These are phyloP conservation scores for Ceratocystis variospora DNA, from an alignment of 2,329 filamentous ascomycete species.

Conservation along the genomic window DNA sequence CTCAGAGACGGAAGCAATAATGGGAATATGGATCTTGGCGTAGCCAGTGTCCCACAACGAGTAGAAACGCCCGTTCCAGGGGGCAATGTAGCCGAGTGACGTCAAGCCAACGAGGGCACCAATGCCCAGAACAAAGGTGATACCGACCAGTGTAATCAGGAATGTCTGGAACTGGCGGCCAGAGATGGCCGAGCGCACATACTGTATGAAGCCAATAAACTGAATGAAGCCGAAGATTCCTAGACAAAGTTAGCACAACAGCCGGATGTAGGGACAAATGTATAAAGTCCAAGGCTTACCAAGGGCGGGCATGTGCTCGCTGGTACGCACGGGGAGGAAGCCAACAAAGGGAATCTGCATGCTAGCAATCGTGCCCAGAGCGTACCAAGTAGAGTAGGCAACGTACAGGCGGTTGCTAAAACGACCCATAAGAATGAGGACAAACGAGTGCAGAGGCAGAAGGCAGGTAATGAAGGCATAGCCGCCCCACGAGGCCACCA, in stretches of 20 bases:
- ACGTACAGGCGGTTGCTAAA: conserved; percentile 92
- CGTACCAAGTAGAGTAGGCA: conserved; percentile 96
- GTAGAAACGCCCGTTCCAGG: conserved; percentile 98
- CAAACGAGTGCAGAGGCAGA: conserved; percentile 84
- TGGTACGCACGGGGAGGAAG: conserved; percentile 89
- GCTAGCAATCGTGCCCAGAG: conserved; percentile 84
- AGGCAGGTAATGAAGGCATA: conserved; percentile 99
- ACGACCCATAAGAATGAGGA: conserved; percentile 89
- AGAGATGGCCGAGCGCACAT: conserved; percentile 73
- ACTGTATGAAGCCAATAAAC: conserved; percentile 83
- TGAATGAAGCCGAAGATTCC: conserved; percentile 94
- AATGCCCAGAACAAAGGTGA: conserved; percentile 60
- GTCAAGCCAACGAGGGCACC: conserved; percentile 73
- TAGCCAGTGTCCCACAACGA: conserved; percentile 98
- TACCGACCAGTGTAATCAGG: conserved; percentile 59
- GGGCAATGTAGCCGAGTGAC: conserved; percentile 79
- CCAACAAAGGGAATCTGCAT: conserved; percentile 99
- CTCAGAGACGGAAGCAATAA: conserved; percentile 98
- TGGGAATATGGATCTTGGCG: conserved; percentile 97
- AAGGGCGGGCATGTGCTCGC: conserved; percentile 94
- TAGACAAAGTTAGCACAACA: conserved; percentile 26
- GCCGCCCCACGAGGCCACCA: conserved; percentile 98
- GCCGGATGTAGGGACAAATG: neutral
- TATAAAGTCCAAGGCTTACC: conserved; percentile 40
- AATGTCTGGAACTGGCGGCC: conserved; percentile 91